Base-by-base conservation (phyloP, 2,329 filamentous ascomycete genomes). In the Bipolaris oryzae region DNA sequence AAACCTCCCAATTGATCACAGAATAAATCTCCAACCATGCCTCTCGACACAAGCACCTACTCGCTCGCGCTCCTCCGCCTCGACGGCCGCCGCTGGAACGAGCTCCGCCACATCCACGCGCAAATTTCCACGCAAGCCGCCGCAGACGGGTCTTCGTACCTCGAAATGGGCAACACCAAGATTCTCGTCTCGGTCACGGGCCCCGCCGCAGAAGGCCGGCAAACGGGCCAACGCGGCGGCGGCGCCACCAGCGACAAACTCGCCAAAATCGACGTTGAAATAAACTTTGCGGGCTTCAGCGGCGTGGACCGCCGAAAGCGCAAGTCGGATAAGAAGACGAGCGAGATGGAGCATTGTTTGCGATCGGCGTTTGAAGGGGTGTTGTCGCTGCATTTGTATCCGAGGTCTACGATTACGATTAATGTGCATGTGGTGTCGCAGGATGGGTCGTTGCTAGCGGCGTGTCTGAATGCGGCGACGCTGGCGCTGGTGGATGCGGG, bases 121-220 rank as follows among this genome's bases (percentile, higher is more conserved):
- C 91, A 96, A 78, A 92, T 99, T 73, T 90, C 89, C 60, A 97
- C 92, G 1, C 95, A 97, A 77, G 89, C 93, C 58, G 89, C 93
- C 47, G 92, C 93, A 53, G 95, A 98, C 69, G 95, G 95, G 34
- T 96, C 91, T 42, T 91, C 89, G 60, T 96, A 96, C 78, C 87
- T 98, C 57, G 92, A 96, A 75, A 96, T 96, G 89, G 95, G 95
- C 69, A 96, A 98, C 79, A 99, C 95, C 20, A 95, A 96, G 74
- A 89, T 99, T 67, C 91, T 98, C 78, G 97, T 94, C 78, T 92
- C 93, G 21, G 88, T 99, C 45, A 87, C 88, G 1, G 95, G 95
- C 0, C 95, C 95, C 0, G 87, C 85, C 0, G 87, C 85, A 35
- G 95, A 99, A 77, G 83, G 84, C 47, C 78, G 84, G 65, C 76